Conservation (phyloP, 345 rosid species). For the Corchorus capsularis region DNA sequence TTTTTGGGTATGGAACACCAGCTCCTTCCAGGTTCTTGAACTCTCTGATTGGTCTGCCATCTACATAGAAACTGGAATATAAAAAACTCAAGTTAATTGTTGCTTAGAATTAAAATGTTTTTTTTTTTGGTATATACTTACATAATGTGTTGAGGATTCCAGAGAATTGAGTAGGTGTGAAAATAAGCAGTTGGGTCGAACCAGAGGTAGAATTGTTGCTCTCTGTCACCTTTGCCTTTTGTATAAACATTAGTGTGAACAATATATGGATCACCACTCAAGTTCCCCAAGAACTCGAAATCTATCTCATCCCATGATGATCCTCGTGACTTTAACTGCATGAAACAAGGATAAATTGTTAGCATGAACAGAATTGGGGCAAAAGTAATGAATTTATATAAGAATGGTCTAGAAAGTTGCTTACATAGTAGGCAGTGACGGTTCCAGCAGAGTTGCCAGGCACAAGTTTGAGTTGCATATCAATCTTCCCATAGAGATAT, state of each 20-base stretch:
- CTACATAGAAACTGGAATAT: constrained; percentile 41
- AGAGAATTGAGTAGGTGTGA: constrained; percentile 56
- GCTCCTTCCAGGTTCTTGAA: constrained; percentile 46
- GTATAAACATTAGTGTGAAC: constrained; percentile 68
- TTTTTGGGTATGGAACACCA: constrained; percentile 45
- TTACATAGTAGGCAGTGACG: constrained; percentile 59
- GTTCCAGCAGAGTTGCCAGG: constrained; percentile 65
- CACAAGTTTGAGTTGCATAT: constrained; percentile 55
- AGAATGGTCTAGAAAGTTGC: not conserved
- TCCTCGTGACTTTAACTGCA: constrained; percentile 62
- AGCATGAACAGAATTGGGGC: not conserved
- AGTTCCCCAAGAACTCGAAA: constrained; percentile 76
- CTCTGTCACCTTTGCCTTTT: constrained; percentile 70
- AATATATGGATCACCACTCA: constrained; percentile 62
- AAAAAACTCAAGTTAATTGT: not conserved
- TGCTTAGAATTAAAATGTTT: not conserved
- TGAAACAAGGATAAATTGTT: not conserved
- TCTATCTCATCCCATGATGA: constrained; percentile 70
- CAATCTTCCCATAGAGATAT: constrained; percentile 42
- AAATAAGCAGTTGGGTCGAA: constrained; percentile 67
- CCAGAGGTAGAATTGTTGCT: constrained; percentile 76
- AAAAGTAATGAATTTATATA: not conserved
- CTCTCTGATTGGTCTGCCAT: constrained; percentile 47
- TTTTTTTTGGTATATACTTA: constrained; percentile 18
- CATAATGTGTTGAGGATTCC: constrained; percentile 51